Evolutionary conservation across 345 rosid genomes (phyloP).

Genomic region (Toxicodendron radicans): DNA sequence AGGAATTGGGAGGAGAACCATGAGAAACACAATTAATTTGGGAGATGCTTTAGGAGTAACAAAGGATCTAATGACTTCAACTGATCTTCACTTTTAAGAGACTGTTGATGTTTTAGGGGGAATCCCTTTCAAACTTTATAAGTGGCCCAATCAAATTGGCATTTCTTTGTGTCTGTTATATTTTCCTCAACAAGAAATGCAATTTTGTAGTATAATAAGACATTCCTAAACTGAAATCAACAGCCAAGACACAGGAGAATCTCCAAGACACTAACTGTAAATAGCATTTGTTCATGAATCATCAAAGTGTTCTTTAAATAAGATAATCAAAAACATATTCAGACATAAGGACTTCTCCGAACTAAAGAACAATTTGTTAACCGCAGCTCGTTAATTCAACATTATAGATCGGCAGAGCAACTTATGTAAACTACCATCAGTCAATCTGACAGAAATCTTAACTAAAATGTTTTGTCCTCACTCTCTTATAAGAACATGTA

Average conservation of each 20-base stretch:
- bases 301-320: not conserved
- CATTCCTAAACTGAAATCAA: not conserved
- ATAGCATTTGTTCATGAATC: not conserved
- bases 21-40: slow-evolving; percentile 54
- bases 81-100: slow-evolving; percentile 11
- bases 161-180: not conserved
- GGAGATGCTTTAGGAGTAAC: slow-evolving; percentile 39
- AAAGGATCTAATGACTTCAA: slow-evolving; percentile 26
- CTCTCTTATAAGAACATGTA: not conserved
- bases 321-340: not conserved
- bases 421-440: not conserved
- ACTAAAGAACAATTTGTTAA: not conserved
- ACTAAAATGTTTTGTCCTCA: no score
- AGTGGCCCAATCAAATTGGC: not conserved
- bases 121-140: not conserved
- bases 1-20: slow-evolving; percentile 56
- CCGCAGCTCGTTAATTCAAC: not conserved
- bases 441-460: not conserved
- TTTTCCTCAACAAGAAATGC: not conserved
- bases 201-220: not conserved
- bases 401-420: not conserved
- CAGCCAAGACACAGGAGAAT: not conserved
- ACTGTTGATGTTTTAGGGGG: not conserved
- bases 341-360: not conserved
- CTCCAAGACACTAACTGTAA: no score